These are phyloP conservation scores for Naganishia antarctica DNA, from an alignment of 768 basidiomycete species.

Conservation along the genomic window DNA sequence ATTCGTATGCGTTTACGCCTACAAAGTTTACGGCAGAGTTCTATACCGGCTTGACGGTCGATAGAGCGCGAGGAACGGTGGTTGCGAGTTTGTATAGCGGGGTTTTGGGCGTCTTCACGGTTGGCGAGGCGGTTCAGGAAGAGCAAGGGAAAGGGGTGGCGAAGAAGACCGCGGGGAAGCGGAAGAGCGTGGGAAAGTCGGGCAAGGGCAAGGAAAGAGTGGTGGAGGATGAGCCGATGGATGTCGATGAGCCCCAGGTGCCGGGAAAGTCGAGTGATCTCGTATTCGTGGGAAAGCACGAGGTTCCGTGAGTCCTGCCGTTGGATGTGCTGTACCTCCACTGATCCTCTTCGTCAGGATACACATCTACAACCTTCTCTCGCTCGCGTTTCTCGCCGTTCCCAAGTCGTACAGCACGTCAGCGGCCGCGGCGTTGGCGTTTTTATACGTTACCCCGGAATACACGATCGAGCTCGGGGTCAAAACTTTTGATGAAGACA, in stretches of 20 bases:
- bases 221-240: slow-evolving; percentile 28
- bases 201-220: slow-evolving; percentile 40
- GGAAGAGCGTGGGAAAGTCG: slow-evolving; percentile 34
- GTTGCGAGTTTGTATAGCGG: slow-evolving; percentile 46
- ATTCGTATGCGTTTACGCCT: slow-evolving; percentile 35
- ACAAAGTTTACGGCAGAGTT: slow-evolving; percentile 42
- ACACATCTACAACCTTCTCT: slow-evolving; percentile 45
- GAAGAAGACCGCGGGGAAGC: slow-evolving; percentile 14
- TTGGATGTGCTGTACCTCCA: slow-evolving; percentile 18
- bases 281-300: slow-evolving; percentile 16
- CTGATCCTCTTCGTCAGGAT: slow-evolving; percentile 42
- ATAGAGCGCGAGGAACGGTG: slow-evolving; percentile 32
- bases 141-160: background rate
- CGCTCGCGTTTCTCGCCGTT: slow-evolving; percentile 37
- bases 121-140: slow-evolving; percentile 1
- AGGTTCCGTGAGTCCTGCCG: slow-evolving; percentile 27
- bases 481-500: slow-evolving; percentile 29
- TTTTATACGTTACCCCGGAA: slow-evolving; percentile 38
- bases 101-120: slow-evolving; percentile 39
- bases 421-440: slow-evolving; percentile 31
- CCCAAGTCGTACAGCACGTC: slow-evolving; percentile 28
- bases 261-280: slow-evolving; percentile 29
- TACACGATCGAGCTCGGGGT: slow-evolving; percentile 36
- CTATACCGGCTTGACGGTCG: slow-evolving; percentile 37
- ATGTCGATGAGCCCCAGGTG: slow-evolving; percentile 40